Base-by-base conservation (phyloP, 805 yeast genomes). In the Yarrowia porcina region DNA sequence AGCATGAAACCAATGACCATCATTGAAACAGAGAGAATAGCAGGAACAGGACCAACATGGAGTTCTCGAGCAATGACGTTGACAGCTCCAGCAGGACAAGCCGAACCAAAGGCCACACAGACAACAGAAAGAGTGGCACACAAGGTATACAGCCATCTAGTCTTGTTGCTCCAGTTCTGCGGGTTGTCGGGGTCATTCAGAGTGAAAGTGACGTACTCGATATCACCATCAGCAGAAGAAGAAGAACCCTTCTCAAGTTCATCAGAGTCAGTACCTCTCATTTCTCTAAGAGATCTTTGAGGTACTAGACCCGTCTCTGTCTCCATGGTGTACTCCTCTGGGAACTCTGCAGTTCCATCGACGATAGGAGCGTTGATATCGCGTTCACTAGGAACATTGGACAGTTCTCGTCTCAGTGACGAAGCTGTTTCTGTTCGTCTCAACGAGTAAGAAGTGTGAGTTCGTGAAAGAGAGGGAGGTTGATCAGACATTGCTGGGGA, bases 51-150 rank as follows among this genome's bases (percentile, higher is more conserved):
- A 15, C 89, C 82, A 21, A 91, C 97, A 65, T 83, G 75, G 73
- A 80, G 90, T 69, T 84, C 80, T 13, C 86, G 86, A 65, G 78
- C 76, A 65, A 90, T 84, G 17, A 87, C 78, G n/a, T 80, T 82
- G 54, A 92, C 76, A 47, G 96, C 94, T 68, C 96, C 96, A 25
- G 96, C 87, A 69, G 90, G 87, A 72, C 93, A 88, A 1, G 97
- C 88, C 4, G 97, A 89, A 41, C 97, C 97, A 73, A 89, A 91
- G 1, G 97, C 97, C 30, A 93, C 97, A 69, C 90, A 83, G 64
- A 92, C 86, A 57, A 92, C 97, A 66, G 89, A 79, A 32, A 83
- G 67, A 1, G 97, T 85, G 23, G 89, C 77, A 10, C 85, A 66
- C 30, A 87, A 71, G 0, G 97, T 90, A 71, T 87, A 71, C 32